phyloP scores from a whole-genome alignment of 2,329 filamentous ascomycete species.

The Colletotrichum trifolii region DNA sequence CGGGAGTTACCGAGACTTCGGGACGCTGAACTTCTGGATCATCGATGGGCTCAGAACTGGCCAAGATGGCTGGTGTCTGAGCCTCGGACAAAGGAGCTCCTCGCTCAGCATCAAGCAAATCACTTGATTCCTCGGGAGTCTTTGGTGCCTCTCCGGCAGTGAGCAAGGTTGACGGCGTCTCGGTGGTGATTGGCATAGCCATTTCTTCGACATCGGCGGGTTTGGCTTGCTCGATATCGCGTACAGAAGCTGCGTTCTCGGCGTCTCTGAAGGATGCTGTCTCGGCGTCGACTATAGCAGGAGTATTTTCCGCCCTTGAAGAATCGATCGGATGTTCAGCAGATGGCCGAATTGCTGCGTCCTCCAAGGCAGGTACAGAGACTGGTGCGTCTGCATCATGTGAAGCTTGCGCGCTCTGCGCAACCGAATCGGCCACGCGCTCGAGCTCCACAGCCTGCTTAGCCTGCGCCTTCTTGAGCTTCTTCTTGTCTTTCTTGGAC shows the following conservation, averaged over 20 bases:
- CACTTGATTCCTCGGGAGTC: neutral
- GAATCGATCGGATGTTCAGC: too few relatives aligned
- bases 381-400: neutral
- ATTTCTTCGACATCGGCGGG: neutral
- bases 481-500: slow-evolving; percentile 43
- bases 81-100: slow-evolving; percentile 33
- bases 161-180: neutral
- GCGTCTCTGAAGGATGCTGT: too few relatives aligned
- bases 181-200: neutral
- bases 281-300: too few relatives aligned
- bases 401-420: slow-evolving; percentile 15
- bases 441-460: slow-evolving; percentile 31
- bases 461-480: slow-evolving; percentile 40
- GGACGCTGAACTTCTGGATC: slow-evolving; percentile 12
- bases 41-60: neutral
- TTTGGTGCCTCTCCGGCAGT: too few relatives aligned
- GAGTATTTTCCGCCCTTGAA: too few relatives aligned
- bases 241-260: too few relatives aligned
- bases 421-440: slow-evolving; percentile 10
- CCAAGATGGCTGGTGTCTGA: neutral
- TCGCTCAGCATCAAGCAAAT: slow-evolving; percentile 15
- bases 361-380: neutral
- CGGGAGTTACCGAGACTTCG: neutral
- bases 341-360: neutral
- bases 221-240: too few relatives aligned